A percentile compares a stretch with the other conserved stretches of the same genome.
Evolutionary conservation across 805 yeast species (phyloP).

Genomic region (Jamesozyma rosinii): DNA sequence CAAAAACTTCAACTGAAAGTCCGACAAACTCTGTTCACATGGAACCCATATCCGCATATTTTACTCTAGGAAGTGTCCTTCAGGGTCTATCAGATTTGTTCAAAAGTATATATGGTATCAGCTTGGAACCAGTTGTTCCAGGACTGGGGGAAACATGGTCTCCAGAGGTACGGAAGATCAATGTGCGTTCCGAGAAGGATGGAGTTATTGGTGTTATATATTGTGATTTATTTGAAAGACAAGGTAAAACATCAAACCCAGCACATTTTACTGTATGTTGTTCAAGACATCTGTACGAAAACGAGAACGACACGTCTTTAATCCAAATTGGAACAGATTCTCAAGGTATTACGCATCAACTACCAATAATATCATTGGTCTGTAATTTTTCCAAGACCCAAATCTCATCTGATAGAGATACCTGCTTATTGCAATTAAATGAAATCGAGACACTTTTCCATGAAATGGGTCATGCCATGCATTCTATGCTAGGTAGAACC

Average conservation of each 20-base stretch:
- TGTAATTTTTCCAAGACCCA: slow-evolving; percentile 59
- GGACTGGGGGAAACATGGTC: slow-evolving; percentile 80
- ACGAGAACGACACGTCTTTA: slow-evolving; percentile 36
- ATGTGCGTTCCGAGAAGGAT: slow-evolving; percentile 56
- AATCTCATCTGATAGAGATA: slow-evolving; percentile 30
- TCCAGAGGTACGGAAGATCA: slow-evolving; percentile 69
- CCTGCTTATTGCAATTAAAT: slow-evolving; percentile 54
- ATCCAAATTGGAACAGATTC: slow-evolving; percentile 29
- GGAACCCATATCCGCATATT: slow-evolving; percentile 39
- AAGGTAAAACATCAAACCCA: slow-evolving; percentile 70
- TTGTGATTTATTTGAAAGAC: slow-evolving; percentile 75
- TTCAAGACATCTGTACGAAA: slow-evolving; percentile 65
- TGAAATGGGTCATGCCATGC: slow-evolving; percentile 99
- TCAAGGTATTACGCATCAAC: slow-evolving; percentile 50
- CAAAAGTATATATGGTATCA: slow-evolving; percentile 63
- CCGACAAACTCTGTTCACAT: neutral
- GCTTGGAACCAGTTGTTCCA: slow-evolving; percentile 56
- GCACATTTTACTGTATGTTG: slow-evolving; percentile 95
- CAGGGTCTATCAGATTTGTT: slow-evolving; percentile 72
- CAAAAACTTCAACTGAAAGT: neutral
- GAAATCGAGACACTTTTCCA: slow-evolving; percentile 94
- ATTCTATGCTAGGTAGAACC: slow-evolving; percentile 91
- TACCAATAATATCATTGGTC: slow-evolving; percentile 82
- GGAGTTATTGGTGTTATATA: slow-evolving; percentile 74
- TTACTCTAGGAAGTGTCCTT: slow-evolving; percentile 79